Percentiles rank a stretch among this genome's conserved stretches.
These are phyloP conservation scores for Phyllosticta citrichinensis DNA, from an alignment of 2,329 filamentous ascomycete species.

Conservation along the genomic window DNA sequence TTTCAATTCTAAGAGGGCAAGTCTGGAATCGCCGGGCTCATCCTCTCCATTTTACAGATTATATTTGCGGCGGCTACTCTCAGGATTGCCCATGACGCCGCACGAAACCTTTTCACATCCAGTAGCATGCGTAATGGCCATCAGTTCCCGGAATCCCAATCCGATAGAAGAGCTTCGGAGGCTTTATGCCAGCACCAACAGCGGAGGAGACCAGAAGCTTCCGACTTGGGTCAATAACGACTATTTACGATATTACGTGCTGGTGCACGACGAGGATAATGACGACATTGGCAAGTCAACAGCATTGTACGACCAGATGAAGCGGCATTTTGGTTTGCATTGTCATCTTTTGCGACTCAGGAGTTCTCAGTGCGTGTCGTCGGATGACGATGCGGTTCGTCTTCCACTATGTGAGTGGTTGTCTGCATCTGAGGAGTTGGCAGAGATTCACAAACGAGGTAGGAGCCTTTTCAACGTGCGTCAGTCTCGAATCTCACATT, in stretches of 20 bases:
- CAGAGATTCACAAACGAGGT: slow-evolving; percentile 58
- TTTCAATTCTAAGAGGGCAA: slow-evolving; percentile 29
- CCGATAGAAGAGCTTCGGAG: slow-evolving; percentile 81
- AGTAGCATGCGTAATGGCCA: slow-evolving; percentile 87
- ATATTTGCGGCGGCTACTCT: slow-evolving; percentile 75
- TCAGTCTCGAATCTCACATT: neutral
- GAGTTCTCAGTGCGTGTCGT: slow-evolving; percentile 74
- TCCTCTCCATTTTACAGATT: slow-evolving; percentile 74
- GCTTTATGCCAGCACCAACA: slow-evolving; percentile 76
- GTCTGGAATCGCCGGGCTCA: slow-evolving; percentile 18
- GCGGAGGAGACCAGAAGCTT: slow-evolving; percentile 55
- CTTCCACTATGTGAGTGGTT: slow-evolving; percentile 82
- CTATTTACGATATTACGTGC: slow-evolving; percentile 88
- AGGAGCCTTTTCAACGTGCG: slow-evolving; percentile 12
- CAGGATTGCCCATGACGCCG: slow-evolving; percentile 63
- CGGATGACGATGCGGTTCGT: slow-evolving; percentile 81
- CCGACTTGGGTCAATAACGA: slow-evolving; percentile 85
- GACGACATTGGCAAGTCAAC: slow-evolving; percentile 89
- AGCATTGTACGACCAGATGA: slow-evolving; percentile 94
- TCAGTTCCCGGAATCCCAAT: slow-evolving; percentile 74
- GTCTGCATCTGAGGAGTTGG: slow-evolving; percentile 74
- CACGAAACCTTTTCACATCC: slow-evolving; percentile 94
- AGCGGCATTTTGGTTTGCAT: slow-evolving; percentile 91
- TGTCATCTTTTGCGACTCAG: slow-evolving; percentile 83
- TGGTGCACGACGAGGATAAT: slow-evolving; percentile 91